A percentile compares a stretch with the other conserved stretches of the same genome.
phyloP scores from a whole-genome alignment of 176 grass and related monocot species.

The Olyra latifolia region DNA sequence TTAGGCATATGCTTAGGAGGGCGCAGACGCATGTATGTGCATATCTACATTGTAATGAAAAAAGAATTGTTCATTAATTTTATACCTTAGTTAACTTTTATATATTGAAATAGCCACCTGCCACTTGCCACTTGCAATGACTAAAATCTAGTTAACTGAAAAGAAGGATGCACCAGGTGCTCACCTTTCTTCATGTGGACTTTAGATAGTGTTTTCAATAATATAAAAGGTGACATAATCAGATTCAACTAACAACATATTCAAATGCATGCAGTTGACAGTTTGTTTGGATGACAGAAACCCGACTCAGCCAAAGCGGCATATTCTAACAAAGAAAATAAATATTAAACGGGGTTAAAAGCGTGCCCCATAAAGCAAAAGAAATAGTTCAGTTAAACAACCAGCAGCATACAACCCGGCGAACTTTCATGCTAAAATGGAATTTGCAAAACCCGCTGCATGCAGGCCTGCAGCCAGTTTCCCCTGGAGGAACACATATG shows the following conservation, averaged over 20 bases:
- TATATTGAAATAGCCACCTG: slow-evolving; percentile 15
- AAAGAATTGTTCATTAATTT: not conserved
- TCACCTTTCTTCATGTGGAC: slow-evolving; percentile 34
- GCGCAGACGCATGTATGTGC: no score
- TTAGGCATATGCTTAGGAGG: no score
- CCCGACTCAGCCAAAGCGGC: slow-evolving; percentile 6
- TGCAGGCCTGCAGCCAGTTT: no score
- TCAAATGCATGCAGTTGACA: slow-evolving; percentile 35
- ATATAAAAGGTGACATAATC: slow-evolving; percentile 33
- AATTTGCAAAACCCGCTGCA: no score
- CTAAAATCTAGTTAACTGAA: slow-evolving; percentile 19
- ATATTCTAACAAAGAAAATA: slow-evolving; percentile 10
- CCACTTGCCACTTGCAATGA: slow-evolving; percentile 23
- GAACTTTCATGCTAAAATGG: slow-evolving; percentile 6
- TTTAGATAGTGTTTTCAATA: slow-evolving; percentile 44
- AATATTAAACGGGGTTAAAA: slow-evolving; percentile 7
- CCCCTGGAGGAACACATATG: not conserved
- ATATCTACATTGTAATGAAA: no score
- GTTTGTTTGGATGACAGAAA: slow-evolving; percentile 23
- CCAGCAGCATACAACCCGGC: not conserved
- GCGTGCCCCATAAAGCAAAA: not conserved
- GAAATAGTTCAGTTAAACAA: not conserved
- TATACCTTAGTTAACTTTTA: not conserved
- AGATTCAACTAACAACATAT: slow-evolving; percentile 35
- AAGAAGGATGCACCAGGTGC: slow-evolving; percentile 43